Percentiles rank a stretch among this genome's conserved stretches.
Evolutionary conservation across 768 basidiomycete genomes (phyloP).

Genomic region (Pulveroboletus sp.): DNA sequence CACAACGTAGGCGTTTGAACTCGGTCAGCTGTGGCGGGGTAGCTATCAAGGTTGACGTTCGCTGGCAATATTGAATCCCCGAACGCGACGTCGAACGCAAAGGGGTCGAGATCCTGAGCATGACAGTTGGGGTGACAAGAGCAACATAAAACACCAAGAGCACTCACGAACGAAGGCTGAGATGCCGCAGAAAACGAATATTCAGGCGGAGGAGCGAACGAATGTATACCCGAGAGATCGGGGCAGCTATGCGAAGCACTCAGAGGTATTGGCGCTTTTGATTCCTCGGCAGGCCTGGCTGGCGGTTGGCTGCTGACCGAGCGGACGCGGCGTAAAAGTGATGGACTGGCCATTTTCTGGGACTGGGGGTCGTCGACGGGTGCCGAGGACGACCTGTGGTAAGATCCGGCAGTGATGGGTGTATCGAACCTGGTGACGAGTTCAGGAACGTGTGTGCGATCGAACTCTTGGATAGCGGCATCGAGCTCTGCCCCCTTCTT

Average conservation of each 20-base stretch:
- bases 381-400: constrained; percentile 63
- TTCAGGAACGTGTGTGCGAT: constrained; percentile 48
- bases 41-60: constrained; percentile 14
- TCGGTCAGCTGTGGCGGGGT: constrained; percentile 20
- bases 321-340: constrained; percentile 19
- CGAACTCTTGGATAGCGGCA: constrained; percentile 57
- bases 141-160: not conserved
- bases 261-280: constrained; percentile 5
- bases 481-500: constrained; percentile 61
- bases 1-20: constrained; percentile 33
- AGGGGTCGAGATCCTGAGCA: constrained; percentile 27
- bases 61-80: constrained; percentile 27
- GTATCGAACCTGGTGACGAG: constrained; percentile 69
- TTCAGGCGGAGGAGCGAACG: constrained; percentile 30
- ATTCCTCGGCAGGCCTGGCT: not conserved
- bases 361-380: constrained; percentile 42
- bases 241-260: constrained; percentile 22
- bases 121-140: constrained; percentile 2
- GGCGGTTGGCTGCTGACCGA: constrained; percentile 23
- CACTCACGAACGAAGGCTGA: constrained; percentile 49
- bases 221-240: constrained; percentile 30
- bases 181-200: constrained; percentile 33
- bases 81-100: constrained; percentile 26
- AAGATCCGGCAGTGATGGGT: constrained; percentile 67
- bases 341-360: constrained; percentile 25